phyloP scores from a whole-genome alignment of 1,284 basidiomycete genomes.

The Trichosporon coremiiforme region DNA sequence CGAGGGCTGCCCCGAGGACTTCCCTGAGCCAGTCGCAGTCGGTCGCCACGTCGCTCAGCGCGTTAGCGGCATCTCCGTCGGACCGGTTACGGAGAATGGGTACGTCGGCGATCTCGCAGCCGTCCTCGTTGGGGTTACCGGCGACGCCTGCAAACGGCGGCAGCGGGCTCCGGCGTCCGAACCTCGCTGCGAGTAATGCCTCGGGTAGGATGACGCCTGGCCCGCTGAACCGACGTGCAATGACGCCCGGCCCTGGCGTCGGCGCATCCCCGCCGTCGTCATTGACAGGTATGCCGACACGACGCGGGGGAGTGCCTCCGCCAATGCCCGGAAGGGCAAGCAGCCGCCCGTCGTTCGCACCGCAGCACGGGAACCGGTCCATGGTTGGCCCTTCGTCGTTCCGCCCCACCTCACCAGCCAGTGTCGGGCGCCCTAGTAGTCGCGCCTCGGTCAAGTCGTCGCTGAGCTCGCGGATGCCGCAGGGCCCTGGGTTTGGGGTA shows the following conservation, averaged over 20 bases:
- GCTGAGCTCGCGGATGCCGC: conserved; percentile 11
- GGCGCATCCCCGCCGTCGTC: conserved; percentile 39
- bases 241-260: neutral
- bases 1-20: conserved; percentile 11
- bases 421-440: conserved; percentile 17
- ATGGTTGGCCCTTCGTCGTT: conserved; percentile 41
- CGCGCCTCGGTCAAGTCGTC: conserved; percentile 19
- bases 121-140: neutral
- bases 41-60: conserved; percentile 9
- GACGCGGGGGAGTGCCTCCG: conserved; percentile 29
- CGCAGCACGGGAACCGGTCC: conserved; percentile 31
- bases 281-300: neutral
- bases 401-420: conserved; percentile 40
- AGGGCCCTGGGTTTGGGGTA: conserved; percentile 20
- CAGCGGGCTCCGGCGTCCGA: neutral
- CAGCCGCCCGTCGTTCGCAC: conserved; percentile 18
- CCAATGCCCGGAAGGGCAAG: conserved; percentile 17
- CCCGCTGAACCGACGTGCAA: neutral
- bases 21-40: conserved; percentile 23
- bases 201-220: conserved; percentile 13
- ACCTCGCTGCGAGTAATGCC: neutral
- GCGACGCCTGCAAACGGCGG: neutral
- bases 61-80: neutral
- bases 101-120: neutral
- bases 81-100: conserved; percentile 1